Evolutionary conservation across 1,284 basidiomycete genomes (phyloP).

Genomic region (Trichosporon coremiiforme): DNA sequence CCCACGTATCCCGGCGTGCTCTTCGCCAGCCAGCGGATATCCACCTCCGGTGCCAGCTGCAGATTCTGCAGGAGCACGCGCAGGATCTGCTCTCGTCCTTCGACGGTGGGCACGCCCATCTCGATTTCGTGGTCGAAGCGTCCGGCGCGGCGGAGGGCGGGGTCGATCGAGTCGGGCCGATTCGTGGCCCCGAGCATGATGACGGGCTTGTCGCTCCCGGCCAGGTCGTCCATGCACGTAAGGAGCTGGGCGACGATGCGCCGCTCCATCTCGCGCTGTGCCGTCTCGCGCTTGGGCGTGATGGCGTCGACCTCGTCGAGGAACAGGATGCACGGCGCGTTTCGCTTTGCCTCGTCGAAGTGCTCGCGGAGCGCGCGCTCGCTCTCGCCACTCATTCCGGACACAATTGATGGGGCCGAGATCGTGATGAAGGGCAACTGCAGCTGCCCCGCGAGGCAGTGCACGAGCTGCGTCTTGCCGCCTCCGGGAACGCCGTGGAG

Average conservation of each 20-base stretch:
- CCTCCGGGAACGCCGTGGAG: constrained; percentile 95
- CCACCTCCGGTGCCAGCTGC: constrained; percentile 45
- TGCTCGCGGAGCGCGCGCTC: constrained; percentile 94
- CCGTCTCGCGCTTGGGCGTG: constrained; percentile 94
- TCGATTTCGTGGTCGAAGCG: constrained; percentile 97
- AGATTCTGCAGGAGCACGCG: constrained; percentile 61
- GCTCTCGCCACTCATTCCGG: constrained; percentile 96
- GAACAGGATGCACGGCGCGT: constrained; percentile 86
- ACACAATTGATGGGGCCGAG: constrained; percentile 91
- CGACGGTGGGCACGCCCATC: constrained; percentile 93
- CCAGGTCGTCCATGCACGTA: constrained; percentile 83
- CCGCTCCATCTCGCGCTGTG: constrained; percentile 96
- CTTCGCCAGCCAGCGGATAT: constrained; percentile 68
- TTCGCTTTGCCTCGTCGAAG: constrained; percentile 91
- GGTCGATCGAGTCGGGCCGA: constrained; percentile 89
- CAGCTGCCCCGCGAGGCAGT: constrained; percentile 91
- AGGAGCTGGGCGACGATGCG: constrained; percentile 95
- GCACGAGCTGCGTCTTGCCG: constrained; percentile 89
- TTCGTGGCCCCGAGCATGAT: constrained; percentile 97
- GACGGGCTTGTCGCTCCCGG: constrained; percentile 65
- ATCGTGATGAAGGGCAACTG: constrained; percentile 90
- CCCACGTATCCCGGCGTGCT: constrained; percentile 96
- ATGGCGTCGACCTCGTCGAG: constrained; percentile 98
- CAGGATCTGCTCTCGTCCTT: constrained; percentile 82
- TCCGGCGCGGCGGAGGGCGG: constrained; percentile 87